Conservation (phyloP, 2,329 filamentous ascomycete species). For the Aspergillus udagawae region DNA sequence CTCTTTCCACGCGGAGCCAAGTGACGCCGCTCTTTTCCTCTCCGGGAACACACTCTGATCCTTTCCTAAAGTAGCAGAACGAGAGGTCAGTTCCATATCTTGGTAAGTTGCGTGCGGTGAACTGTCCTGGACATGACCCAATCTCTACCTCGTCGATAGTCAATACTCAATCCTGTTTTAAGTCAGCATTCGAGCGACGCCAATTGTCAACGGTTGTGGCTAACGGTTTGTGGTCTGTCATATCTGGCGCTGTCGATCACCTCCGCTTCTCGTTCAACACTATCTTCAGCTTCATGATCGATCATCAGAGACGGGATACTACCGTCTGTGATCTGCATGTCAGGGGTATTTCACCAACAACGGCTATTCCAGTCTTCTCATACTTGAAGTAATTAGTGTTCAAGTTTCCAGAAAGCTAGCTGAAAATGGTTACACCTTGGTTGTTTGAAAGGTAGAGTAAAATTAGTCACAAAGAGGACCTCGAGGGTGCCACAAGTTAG, state of each 20-base stretch:
- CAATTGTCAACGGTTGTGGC: conserved; percentile 9
- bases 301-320: neutral
- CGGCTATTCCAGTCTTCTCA: neutral
- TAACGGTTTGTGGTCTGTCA: conserved; percentile 13
- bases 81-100: conserved; percentile 14
- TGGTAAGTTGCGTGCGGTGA: neutral
- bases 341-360: neutral
- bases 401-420: neutral
- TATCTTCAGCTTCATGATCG: conserved; percentile 6
- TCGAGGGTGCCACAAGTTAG: neutral
- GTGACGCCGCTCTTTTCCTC: conserved; percentile 21
- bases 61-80: conserved; percentile 19
- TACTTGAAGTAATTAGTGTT: neutral
- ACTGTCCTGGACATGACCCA: neutral
- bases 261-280: conserved; percentile 8
- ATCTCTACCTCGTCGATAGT: neutral
- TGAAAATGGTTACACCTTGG: neutral
- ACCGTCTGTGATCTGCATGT: conserved; percentile 4
- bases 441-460: neutral
- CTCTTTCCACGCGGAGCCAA: conserved; percentile 25
- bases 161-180: neutral
- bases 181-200: conserved; percentile 2
- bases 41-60: conserved; percentile 23
- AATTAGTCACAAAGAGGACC: neutral
- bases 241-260: conserved; percentile 15